phyloP scores from a whole-genome alignment of 495 filamentous ascomycete species.

The Podospora comata region DNA sequence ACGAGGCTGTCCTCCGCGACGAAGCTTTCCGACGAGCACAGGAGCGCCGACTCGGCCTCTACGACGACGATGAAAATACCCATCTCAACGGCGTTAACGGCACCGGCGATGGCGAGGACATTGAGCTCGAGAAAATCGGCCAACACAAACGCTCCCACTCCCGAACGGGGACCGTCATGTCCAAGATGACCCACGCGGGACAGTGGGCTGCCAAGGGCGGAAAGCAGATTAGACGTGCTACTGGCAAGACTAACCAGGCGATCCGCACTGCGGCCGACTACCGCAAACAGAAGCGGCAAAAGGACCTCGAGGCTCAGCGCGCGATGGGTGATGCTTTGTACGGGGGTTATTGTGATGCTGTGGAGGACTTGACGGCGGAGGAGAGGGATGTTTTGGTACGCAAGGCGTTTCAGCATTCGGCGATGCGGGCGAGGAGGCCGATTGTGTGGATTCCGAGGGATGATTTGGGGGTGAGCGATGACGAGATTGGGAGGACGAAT shows the following conservation, averaged over 20 bases:
- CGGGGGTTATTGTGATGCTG: conserved; percentile 80
- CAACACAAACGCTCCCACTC: conserved; percentile 24
- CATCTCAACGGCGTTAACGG: conserved; percentile 2
- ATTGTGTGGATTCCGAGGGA: conserved; percentile 95
- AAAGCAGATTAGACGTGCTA: conserved; percentile 40
- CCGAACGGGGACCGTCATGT: conserved; percentile 18
- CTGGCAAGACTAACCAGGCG: conserved; percentile 41
- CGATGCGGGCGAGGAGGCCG: conserved; percentile 78
- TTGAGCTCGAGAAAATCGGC: conserved; percentile 57
- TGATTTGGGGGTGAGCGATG: conserved; percentile 84
- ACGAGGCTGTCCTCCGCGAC: conserved; percentile 85
- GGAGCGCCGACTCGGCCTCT: conserved; percentile 54
- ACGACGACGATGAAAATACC: conserved; percentile 45
- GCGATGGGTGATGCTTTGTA: conserved; percentile 76
- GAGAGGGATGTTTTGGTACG: conserved; percentile 84
- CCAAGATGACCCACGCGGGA: conserved; percentile 46
- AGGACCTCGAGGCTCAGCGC: conserved; percentile 65
- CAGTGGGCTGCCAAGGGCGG: conserved; percentile 47
- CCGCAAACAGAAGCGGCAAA: conserved; percentile 40
- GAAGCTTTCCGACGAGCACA: conserved; percentile 81
- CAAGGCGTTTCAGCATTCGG: conserved; percentile 87
- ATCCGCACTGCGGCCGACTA: conserved; percentile 38
- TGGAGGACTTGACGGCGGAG: conserved; percentile 90
- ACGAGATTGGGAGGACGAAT: conserved; percentile 77
- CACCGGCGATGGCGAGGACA: conserved; percentile 37